A percentile compares a stretch with the other conserved stretches of the same genome.
These are phyloP conservation scores for Chytriomyces sp. DNA, from an alignment of 192 early-diverging fungal genomes.

Conservation along the genomic window DNA sequence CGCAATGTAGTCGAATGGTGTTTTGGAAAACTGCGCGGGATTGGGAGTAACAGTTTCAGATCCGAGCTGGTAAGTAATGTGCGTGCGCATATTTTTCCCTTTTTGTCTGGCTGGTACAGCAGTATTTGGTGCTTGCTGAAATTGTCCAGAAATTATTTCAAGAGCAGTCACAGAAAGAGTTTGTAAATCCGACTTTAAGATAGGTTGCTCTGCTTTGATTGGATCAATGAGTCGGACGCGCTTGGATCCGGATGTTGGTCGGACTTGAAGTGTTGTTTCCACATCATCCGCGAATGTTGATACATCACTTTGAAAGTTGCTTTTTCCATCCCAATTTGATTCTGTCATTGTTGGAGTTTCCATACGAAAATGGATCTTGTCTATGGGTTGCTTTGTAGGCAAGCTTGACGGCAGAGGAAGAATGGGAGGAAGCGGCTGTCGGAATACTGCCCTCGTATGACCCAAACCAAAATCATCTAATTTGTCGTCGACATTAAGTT, in stretches of 20 bases:
- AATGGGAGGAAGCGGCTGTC: background rate
- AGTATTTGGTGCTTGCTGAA: background rate
- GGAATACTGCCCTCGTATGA: background rate
- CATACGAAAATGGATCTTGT: background rate
- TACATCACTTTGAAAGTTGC: background rate
- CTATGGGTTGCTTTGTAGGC: background rate
- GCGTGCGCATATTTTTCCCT: background rate
- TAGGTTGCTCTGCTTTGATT: background rate
- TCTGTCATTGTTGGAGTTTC: background rate
- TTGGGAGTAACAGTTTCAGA: background rate
- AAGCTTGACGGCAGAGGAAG: background rate
- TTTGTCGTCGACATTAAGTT: background rate
- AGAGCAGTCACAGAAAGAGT: too few species aligned
- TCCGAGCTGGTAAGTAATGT: background rate
- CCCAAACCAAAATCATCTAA: conserved; percentile 17
- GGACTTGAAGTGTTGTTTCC: background rate
- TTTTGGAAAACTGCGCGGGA: background rate
- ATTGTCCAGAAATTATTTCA: background rate
- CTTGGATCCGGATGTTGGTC: background rate
- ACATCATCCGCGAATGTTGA: background rate
- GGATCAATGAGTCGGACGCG: background rate
- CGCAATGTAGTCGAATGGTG: conserved; percentile 49
- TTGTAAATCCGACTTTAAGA: background rate
- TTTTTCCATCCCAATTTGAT: background rate
- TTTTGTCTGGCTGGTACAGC: background rate